Conservation (phyloP, 2,329 filamentous ascomycete species). For the Pseudocercospora crystallina region DNA sequence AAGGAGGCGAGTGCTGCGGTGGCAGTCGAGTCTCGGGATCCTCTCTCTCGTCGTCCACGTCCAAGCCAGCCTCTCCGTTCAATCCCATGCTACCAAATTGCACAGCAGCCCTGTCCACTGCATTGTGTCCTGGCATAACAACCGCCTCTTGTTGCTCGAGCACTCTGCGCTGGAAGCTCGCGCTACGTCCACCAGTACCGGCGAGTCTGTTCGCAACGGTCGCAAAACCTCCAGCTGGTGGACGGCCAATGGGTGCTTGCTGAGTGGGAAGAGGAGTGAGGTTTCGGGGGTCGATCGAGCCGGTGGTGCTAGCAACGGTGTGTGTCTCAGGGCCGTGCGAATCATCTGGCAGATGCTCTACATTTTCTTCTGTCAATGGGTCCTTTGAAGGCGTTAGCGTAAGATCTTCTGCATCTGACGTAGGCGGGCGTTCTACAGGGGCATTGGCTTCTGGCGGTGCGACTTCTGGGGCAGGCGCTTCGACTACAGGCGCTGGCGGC, state of each 20-base stretch:
- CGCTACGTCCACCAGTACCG: conserved; percentile 61
- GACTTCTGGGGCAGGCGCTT: conserved; percentile 32
- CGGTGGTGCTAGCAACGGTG: conserved; percentile 87
- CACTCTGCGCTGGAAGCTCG: conserved; percentile 81
- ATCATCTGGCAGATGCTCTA: conserved; percentile 82
- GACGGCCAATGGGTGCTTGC: conserved; percentile 61
- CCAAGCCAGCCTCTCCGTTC: conserved; percentile 70
- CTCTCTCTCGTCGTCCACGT: conserved; percentile 92
- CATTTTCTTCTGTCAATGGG: conserved; percentile 85
- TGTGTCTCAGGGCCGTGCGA: conserved; percentile 75
- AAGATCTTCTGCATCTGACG: conserved; percentile 15
- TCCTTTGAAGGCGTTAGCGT: conserved; percentile 69
- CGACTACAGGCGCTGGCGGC: conserved; percentile 26
- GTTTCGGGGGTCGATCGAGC: conserved; percentile 75
- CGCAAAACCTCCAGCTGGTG: conserved; percentile 70
- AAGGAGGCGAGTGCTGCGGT: conserved; percentile 85
- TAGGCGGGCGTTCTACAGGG: conserved; percentile 20
- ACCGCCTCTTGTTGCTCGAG: conserved; percentile 96
- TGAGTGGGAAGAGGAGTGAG: conserved; percentile 62
- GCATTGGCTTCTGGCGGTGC: conserved; percentile 24
- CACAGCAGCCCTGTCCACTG: conserved; percentile 86
- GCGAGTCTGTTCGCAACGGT: conserved; percentile 81
- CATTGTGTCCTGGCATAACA: conserved; percentile 95
- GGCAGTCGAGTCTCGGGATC: conserved; percentile 94
- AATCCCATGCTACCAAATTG: conserved; percentile 96